Base-by-base conservation (phyloP, 345 rosid species). In the Hibiscus trionum region DNA sequence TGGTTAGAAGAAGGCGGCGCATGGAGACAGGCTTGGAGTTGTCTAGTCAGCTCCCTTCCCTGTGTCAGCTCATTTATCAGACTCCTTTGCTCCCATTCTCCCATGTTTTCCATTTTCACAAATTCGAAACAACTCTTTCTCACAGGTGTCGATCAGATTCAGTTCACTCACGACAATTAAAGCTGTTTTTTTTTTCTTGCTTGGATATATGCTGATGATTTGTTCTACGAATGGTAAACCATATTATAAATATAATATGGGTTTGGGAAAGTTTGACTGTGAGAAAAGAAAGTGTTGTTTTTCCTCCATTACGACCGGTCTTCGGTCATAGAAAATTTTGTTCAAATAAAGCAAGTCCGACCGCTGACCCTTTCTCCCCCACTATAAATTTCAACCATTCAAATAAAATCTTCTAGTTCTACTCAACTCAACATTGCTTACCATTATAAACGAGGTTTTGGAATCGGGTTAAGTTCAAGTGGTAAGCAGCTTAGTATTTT, bases 1-100 rank as follows among this genome's bases (percentile, higher is more conserved):
- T 91, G 88, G 19, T 69, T 77, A 0, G 83, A 69, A 11, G 69
- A 21, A 63, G 88, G 86, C 15, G 89, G 69, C 9, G 73, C 52
- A 62, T 74, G 77, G 26, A 89, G 80, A 68, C 80, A 81, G 35
- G 24, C 9, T 57, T 82, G 88, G 27, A 90, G 89, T 73, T 85
- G 86, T 78, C 73, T 79, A 3, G 91, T 86, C 14, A 79, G 76
- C 71, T 88, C 94, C 80, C 80, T 85, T 73, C 98, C 98, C 71
- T 79, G 80, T 0, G 3, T 72, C 16, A 93, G 77, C 84, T 87
- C 97, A 39, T 78, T 72, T 70, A 84, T 77, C 31, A 89, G 73
- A 29, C 47, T 82, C 82, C 70, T 84, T 67, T 78, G 83, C 82
- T 84, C 56, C n/a, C 56, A 50, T 50, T 50, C 56, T 16, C 56